Conservation (phyloP, 2,329 filamentous ascomycete genomes). For the Ophiocordyceps sinensis region DNA sequence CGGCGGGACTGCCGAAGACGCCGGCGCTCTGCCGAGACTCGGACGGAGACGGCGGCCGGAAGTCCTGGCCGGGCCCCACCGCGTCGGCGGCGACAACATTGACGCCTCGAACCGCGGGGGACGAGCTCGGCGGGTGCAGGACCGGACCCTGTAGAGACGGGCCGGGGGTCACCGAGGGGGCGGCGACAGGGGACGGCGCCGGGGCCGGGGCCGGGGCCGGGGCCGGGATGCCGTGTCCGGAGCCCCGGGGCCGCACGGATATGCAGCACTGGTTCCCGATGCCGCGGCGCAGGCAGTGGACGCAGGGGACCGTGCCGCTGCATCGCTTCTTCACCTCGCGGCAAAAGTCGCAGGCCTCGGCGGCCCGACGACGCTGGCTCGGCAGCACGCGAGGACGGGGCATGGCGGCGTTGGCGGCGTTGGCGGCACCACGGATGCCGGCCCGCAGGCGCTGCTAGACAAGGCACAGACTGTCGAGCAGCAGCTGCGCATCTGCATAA, state of each 20-base stretch:
- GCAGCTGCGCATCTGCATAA: background rate
- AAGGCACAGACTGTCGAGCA: too few relatives aligned
- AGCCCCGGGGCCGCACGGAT: conserved; percentile 16
- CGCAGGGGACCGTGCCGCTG: conserved; percentile 31
- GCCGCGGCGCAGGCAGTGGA: conserved; percentile 29
- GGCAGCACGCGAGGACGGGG: conserved; percentile 35
- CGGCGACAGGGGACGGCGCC: background rate
- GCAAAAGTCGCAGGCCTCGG: conserved; percentile 32
- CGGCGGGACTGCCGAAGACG: conserved; percentile 2
- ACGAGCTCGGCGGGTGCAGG: background rate
- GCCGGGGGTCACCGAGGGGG: background rate
- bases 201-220: background rate
- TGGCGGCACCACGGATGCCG: background rate
- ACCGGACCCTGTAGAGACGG: background rate
- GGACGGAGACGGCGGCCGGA: conserved; percentile 14
- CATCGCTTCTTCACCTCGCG: conserved; percentile 36
- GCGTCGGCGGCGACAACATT: background rate
- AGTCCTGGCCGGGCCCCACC: conserved; percentile 3
- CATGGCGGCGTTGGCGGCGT: conserved; percentile 21
- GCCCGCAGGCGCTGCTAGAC: background rate
- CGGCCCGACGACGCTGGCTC: conserved; percentile 31
- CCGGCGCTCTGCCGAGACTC: conserved; percentile 13
- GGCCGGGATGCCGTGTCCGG: background rate
- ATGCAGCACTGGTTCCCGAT: conserved; percentile 22
- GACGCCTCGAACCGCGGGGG: conserved; percentile 1